These are phyloP conservation scores for Limnanthes douglasii DNA, from an alignment of 345 rosid genomes.

Conservation along the genomic window DNA sequence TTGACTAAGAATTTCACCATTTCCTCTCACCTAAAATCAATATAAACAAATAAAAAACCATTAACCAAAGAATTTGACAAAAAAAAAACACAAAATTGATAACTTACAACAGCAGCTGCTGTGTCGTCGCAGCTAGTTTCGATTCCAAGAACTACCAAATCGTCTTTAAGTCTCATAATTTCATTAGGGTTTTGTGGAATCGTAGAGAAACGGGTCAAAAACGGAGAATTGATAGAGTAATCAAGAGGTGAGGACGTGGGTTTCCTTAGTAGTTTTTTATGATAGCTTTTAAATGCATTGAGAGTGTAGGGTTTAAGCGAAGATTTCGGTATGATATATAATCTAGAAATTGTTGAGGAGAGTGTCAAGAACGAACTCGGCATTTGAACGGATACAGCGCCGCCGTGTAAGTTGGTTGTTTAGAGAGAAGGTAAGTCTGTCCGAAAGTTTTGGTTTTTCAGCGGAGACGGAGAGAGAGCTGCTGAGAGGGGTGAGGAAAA, in stretches of 20 bases:
- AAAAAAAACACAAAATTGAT: background rate
- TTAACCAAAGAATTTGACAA: background rate
- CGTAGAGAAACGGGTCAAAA: constrained; percentile 8
- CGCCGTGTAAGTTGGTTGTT: no score
- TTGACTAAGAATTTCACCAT: constrained; percentile 84
- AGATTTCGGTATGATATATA: constrained; percentile 16
- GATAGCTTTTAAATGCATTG: constrained; percentile 2
- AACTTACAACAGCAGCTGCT: constrained; percentile 79
- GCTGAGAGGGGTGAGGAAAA: no score
- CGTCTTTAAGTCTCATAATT: constrained; percentile 12
- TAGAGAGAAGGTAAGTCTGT: no score
- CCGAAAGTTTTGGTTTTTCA: no score
- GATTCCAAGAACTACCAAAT: constrained; percentile 75
- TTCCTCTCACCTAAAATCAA: constrained; percentile 53
- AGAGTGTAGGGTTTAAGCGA: constrained; percentile 8
- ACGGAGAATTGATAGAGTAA: constrained; percentile 10
- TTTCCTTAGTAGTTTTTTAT: background rate
- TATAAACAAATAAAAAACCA: background rate
- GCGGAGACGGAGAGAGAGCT: no score
- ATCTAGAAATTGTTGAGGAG: constrained; percentile 32
- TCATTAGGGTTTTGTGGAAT: constrained; percentile 5
- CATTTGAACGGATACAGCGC: no score
- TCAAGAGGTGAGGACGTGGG: constrained; percentile 4
- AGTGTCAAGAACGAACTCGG: constrained; percentile 12
- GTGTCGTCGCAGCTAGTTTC: constrained; percentile 98